Conservation (phyloP, 2,329 filamentous ascomycete genomes). For the Helotiales sp. region DNA sequence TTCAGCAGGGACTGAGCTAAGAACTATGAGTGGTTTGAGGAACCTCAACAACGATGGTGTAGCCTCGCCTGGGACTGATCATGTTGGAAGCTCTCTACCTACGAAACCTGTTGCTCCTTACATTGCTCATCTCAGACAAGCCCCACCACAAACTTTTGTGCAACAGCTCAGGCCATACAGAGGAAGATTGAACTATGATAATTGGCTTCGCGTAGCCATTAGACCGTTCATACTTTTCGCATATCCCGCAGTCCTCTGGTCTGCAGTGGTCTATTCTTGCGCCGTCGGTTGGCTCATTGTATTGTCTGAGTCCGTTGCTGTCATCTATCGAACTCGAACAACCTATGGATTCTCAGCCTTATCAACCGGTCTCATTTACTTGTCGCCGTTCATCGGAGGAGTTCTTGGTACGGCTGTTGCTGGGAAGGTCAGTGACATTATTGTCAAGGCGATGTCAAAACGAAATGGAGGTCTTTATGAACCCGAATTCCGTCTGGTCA, state of each 20-base stretch:
- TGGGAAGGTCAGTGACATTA: slow-evolving; percentile 80
- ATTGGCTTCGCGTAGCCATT: slow-evolving; percentile 74
- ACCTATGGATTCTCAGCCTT: slow-evolving; percentile 81
- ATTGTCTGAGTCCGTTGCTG: slow-evolving; percentile 80
- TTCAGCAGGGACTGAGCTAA: not conserved
- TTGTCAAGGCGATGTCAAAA: slow-evolving; percentile 79
- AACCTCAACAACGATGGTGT: slow-evolving; percentile 14
- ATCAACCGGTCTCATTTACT: slow-evolving; percentile 81
- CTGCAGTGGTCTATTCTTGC: slow-evolving; percentile 77
- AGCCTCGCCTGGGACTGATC: not conserved
- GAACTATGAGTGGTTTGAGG: not conserved
- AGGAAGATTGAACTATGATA: slow-evolving; percentile 75
- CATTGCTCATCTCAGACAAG: slow-evolving; percentile 67
- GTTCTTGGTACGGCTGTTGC: slow-evolving; percentile 90
- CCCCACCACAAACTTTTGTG: slow-evolving; percentile 67
- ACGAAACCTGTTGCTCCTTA: slow-evolving; percentile 45
- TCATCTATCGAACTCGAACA: slow-evolving; percentile 70
- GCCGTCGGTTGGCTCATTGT: slow-evolving; percentile 96
- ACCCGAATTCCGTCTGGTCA: slow-evolving; percentile 87
- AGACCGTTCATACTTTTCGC: slow-evolving; percentile 84
- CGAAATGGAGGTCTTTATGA: slow-evolving; percentile 94
- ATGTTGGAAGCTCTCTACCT: not conserved
- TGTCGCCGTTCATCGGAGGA: slow-evolving; percentile 86
- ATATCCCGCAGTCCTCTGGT: slow-evolving; percentile 91
- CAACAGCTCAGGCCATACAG: slow-evolving; percentile 77